Evolutionary conservation across 1,284 basidiomycete species (phyloP).

Genomic region (Retiboletus fuscus): DNA sequence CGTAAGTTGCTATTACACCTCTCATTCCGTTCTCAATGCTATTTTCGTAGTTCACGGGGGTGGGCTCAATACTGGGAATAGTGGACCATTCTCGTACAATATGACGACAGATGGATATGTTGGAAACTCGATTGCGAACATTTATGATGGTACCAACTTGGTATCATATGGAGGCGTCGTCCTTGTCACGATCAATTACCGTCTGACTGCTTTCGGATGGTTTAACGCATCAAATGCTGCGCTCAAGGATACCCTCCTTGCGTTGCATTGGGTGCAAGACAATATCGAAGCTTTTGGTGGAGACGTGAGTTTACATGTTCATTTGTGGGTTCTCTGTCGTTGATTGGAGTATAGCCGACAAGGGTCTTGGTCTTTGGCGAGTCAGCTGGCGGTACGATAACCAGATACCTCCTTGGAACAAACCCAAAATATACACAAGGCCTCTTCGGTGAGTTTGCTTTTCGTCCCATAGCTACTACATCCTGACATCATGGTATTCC

Average conservation of each 20-base stretch:
- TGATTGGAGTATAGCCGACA: constrained; percentile 21
- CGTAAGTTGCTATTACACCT: constrained; percentile 15
- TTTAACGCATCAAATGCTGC: constrained; percentile 40
- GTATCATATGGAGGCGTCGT: constrained; percentile 44
- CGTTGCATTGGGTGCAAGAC: constrained; percentile 48
- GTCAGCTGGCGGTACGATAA: constrained; percentile 33
- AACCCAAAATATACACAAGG: constrained; percentile 32
- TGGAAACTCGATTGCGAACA: constrained; percentile 34
- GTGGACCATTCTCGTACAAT: constrained; percentile 33
- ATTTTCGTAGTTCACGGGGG: constrained; percentile 31
- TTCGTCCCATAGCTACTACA: too few species aligned
- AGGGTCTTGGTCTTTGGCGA: constrained; percentile 35
- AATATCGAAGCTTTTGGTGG: constrained; percentile 48
- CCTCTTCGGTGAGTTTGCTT: constrained; percentile 28
- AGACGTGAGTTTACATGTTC: constrained; percentile 27
- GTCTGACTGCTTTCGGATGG: constrained; percentile 41
- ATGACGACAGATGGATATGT: constrained; percentile 34
- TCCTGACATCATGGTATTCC: background rate
- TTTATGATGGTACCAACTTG: constrained; percentile 38
- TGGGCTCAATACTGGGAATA: constrained; percentile 27
- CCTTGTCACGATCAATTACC: constrained; percentile 54
- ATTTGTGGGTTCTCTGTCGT: background rate
- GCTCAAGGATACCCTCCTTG: constrained; percentile 38
- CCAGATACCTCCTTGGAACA: constrained; percentile 30
- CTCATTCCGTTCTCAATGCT: background rate